Evolutionary conservation across 129 eudicot species (phyloP), one percentile per base, ranked within the genome.

Genomic region (Pulicaria dysenterica): DNA sequence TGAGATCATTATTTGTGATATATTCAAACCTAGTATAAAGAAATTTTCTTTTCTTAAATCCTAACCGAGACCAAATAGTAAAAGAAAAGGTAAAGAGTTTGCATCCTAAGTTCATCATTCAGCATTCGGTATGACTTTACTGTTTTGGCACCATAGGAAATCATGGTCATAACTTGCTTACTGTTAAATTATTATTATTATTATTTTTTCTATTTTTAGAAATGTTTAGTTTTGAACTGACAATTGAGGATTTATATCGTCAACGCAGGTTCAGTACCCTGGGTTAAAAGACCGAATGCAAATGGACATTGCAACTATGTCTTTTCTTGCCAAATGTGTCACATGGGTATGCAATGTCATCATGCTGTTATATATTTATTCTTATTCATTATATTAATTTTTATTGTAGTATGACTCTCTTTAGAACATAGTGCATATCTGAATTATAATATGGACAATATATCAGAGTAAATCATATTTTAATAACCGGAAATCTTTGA

Each of bases 191-290:
- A 46, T 60, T 60, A 39, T 60, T 38, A 39, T 60, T 39, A 60
- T 45, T 36, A 57, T 5, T 4, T 58, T 73, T 63, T 6, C 50
- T 74, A 8, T 17, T 13, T 8, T 4, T 51, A 37, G 16, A 60
- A 12, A 61, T 66, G 16, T 44, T 11, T 16, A 37, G 36, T 9
- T 6, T 11, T 56, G 56, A 3, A 8, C 14, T 39, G n/a, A 40
- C 7, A 67, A 12, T 57, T 73, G 51, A 17, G 48, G 16, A 39
- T 56, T 15, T 36, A 31, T 65, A 50, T 44, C 49, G 14, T 67
- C 63, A 73, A 36, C 39, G 61, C 86, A 94, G 98, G 91, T 94
- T 38, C 98, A 94, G 42, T 94, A 94, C 80, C 98, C 98, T 63
- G 93, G 98, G 31, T 83, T 94, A 59, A 85, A 84, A 78, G 65